Conservation (phyloP, 2,329 filamentous ascomycete genomes). For the Colletotrichum sidae region DNA sequence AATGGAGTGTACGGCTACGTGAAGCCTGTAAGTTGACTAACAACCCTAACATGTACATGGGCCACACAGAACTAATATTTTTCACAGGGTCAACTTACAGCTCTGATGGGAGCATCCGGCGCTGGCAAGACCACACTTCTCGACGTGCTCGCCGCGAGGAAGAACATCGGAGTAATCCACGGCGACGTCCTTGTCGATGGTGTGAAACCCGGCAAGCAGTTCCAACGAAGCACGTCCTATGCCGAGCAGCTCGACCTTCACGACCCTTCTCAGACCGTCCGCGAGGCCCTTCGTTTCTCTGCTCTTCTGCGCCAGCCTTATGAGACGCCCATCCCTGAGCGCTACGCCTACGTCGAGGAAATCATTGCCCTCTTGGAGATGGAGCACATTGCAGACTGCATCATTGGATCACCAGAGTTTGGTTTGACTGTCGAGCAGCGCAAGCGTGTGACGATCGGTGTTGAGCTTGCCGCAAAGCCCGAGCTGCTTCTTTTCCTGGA, state of each 20-base stretch:
- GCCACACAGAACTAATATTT: not conserved
- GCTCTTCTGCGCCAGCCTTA: conserved; percentile 69
- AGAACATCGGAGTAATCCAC: conserved; percentile 70
- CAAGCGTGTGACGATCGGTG: conserved; percentile 89
- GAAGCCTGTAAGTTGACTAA: conserved; percentile 54
- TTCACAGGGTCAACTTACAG: conserved; percentile 75
- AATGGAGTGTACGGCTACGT: conserved; percentile 75
- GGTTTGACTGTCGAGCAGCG: conserved; percentile 76
- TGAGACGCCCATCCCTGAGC: conserved; percentile 64
- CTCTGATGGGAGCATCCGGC: conserved; percentile 85
- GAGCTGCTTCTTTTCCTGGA: conserved; percentile 82
- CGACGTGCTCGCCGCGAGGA: conserved; percentile 75
- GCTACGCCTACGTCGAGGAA: conserved; percentile 70
- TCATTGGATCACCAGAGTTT: conserved; percentile 72
- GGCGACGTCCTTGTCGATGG: conserved; percentile 70
- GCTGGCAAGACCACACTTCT: conserved; percentile 89
- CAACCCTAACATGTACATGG: too few relatives aligned
- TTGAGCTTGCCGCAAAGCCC: conserved; percentile 87
- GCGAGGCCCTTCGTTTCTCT: conserved; percentile 73
- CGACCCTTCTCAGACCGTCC: conserved; percentile 71
- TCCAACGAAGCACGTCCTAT: conserved; percentile 72
- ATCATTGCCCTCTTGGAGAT: conserved; percentile 70
- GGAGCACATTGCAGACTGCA: conserved; percentile 68
- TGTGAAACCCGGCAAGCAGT: conserved; percentile 66
- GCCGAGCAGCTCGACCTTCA: conserved; percentile 73